phyloP scores from a whole-genome alignment of 2,329 filamentous ascomycete genomes.

The Dactylellina cionopaga region DNA sequence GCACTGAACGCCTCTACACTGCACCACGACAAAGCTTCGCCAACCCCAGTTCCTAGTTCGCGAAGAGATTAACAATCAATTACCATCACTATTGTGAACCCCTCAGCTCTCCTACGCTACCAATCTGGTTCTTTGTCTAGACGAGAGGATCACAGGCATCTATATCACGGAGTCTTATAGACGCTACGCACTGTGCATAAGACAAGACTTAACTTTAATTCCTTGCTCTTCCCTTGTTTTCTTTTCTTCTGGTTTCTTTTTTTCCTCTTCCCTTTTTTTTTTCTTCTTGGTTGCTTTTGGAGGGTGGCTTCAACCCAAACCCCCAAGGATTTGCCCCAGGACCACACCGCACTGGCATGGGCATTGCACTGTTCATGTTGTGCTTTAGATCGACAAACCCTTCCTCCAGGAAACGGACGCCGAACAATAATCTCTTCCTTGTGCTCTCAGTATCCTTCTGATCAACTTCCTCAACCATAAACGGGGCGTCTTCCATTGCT shows the following conservation, averaged over 20 bases:
- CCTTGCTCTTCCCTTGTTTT: constrained; percentile 24
- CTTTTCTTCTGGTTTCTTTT: too few species aligned
- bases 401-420: constrained; percentile 29
- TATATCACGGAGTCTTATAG: constrained; percentile 30
- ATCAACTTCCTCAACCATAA: constrained; percentile 39
- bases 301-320: constrained; percentile 40
- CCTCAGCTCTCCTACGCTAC: constrained; percentile 38
- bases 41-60: constrained; percentile 32
- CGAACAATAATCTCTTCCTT: constrained; percentile 32
- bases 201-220: constrained; percentile 46
- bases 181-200: constrained; percentile 21
- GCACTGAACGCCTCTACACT: too few species aligned
- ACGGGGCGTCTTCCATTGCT: constrained; percentile 44
- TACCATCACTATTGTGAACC: constrained; percentile 18
- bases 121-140: constrained; percentile 32
- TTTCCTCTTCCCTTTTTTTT: constrained; percentile 5
- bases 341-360: constrained; percentile 22
- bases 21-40: constrained; percentile 10
- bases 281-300: constrained; percentile 14
- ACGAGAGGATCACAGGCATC: constrained; percentile 15
- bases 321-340: constrained; percentile 44
- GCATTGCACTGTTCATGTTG: constrained; percentile 18
- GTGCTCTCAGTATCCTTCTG: constrained; percentile 32
- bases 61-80: constrained; percentile 47
- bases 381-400: constrained; percentile 37